These are phyloP conservation scores for Sugiyamaella mastotermitis DNA, from an alignment of 805 yeast genomes.

Conservation along the genomic window DNA sequence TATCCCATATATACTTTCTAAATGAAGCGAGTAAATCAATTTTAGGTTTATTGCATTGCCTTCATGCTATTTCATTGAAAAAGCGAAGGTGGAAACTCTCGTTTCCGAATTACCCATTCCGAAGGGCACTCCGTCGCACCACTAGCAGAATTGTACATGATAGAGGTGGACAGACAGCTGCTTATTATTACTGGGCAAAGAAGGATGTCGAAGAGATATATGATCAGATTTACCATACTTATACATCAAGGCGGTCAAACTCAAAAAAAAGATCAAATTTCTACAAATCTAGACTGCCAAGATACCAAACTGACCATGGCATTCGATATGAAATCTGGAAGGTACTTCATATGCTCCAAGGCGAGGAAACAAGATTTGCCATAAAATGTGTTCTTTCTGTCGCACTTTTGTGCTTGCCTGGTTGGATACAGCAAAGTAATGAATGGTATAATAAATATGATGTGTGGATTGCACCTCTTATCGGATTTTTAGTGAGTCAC, in stretches of 20 bases:
- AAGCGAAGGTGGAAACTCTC: conserved; percentile 33
- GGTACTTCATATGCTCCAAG: conserved; percentile 29
- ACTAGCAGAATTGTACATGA: conserved; percentile 40
- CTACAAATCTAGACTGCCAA: neutral
- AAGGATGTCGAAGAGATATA: conserved; percentile 42
- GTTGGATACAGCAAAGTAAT: conserved; percentile 36
- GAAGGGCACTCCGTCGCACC: conserved; percentile 37
- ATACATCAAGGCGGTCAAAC: conserved; percentile 33
- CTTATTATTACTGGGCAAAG: conserved; percentile 38
- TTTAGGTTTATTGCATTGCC: conserved; percentile 12
- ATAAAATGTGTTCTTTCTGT: conserved; percentile 35
- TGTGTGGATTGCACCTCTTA: conserved; percentile 40
- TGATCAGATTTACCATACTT: conserved; percentile 38
- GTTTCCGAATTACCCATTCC: conserved; percentile 36
- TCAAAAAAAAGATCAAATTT: conserved; percentile 1
- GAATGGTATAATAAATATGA: conserved; percentile 39
- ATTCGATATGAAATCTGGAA: conserved; percentile 38
- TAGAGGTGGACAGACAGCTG: conserved; percentile 42
- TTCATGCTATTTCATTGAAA: conserved; percentile 9
- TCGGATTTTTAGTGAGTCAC: conserved; percentile 35
- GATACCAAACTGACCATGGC: neutral
- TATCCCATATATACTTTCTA: conserved; percentile 36
- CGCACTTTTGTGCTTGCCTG: conserved; percentile 38
- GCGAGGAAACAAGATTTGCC: conserved; percentile 40
- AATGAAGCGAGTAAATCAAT: conserved; percentile 37